Base-by-base conservation (phyloP, 768 basidiomycete species). In the Thelephora aurantiotincta region DNA sequence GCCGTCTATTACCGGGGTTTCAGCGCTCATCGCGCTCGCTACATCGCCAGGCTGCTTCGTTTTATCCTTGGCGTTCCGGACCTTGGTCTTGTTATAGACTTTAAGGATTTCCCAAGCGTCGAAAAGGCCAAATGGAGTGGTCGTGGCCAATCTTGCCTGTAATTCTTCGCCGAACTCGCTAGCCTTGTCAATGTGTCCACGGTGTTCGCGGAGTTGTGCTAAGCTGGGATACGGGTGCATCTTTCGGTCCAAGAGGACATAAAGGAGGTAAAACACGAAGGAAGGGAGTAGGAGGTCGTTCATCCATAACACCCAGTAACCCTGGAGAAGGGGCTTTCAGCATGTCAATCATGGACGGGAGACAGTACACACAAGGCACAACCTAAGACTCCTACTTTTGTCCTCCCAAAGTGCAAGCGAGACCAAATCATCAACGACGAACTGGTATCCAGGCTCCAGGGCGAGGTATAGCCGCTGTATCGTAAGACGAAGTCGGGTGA, bases 251-350 rank as follows among this genome's bases (percentile, higher is more conserved):
- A 76, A 33, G 43, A 82, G 68, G 35, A 67, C 54, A 51, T 69
- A 73, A 23, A 74, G 54, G 12, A 80, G 57, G 34, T 68, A 65
- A 36, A 73, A 57, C 43, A 79, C 50, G 20, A 78, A 56, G 6
- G 69, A 67, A 11, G 82, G 72, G 11, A 74, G 63, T 3, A 84
- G 65, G 12, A 78, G 55, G 54, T 80, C 68, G 45, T 73, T 55
- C 58, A 73, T 73, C 81, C 81, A 83, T 13, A 81, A 54, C 33
- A 68, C 58, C 82, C 82, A 83, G 52, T 72, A 83, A 1, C 66
- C 48, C 82, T 82, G 51, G 13, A 12, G 37, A 46, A 34, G 42
- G 36, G 22, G n/a, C 16, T 16, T 35, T 52, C 45, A 50, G 34
- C 43, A 14, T 33, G 30, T 50, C 9, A 9, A 30, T 30, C 26